Evolutionary conservation across 2,329 filamentous ascomycete genomes (phyloP).

Genomic region (Xylariaceae sp.): DNA sequence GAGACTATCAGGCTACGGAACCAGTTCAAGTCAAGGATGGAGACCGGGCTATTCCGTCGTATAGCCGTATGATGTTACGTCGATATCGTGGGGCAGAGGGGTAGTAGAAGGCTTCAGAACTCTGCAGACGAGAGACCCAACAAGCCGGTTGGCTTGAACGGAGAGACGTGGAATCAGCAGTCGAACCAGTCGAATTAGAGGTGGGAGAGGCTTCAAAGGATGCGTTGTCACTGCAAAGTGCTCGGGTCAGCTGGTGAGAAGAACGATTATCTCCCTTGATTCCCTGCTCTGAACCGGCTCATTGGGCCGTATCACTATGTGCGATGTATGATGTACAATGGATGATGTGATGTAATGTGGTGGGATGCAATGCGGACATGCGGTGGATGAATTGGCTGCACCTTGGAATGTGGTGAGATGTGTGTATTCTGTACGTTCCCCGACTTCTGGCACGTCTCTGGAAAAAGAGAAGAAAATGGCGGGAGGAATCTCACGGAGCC

Average conservation of each 20-base stretch:
- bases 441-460: background rate
- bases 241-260: conserved; percentile 23
- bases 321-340: conserved; percentile 1
- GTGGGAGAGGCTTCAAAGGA: conserved; percentile 15
- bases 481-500: too few species aligned
- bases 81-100: conserved; percentile 19
- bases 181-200: conserved; percentile 7
- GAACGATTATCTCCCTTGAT: conserved; percentile 2
- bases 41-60: background rate
- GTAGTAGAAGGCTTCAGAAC: background rate
- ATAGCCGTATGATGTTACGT: background rate
- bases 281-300: conserved; percentile 12
- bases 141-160: background rate
- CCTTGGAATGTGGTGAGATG: background rate
- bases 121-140: conserved; percentile 1
- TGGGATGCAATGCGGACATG: background rate
- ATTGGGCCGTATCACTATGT: conserved; percentile 14
- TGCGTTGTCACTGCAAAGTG: conserved; percentile 29
- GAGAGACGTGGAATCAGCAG: background rate
- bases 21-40: background rate
- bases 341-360: conserved; percentile 1
- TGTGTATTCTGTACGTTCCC: background rate
- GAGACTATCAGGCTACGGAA: background rate
- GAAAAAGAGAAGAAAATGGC: background rate
- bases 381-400: background rate